Conservation (phyloP, 1,284 basidiomycete genomes). For the Ustilago sp. region DNA sequence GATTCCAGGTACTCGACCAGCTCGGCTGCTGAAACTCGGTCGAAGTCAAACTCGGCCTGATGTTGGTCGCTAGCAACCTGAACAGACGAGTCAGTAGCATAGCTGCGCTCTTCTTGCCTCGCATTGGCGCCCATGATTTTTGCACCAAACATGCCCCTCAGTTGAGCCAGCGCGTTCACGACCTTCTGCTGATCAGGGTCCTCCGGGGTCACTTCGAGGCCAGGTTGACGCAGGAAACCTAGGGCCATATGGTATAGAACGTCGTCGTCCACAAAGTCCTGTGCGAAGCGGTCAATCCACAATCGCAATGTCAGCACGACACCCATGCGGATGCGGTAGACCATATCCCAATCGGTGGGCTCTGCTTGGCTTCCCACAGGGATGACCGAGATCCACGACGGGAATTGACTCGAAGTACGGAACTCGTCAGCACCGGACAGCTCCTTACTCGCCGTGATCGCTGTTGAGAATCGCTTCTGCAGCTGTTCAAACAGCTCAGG, state of each 20-base stretch:
- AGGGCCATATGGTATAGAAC: constrained; percentile 55
- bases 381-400: constrained; percentile 58
- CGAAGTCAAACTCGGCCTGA: constrained; percentile 55
- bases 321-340: constrained; percentile 58
- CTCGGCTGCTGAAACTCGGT: constrained; percentile 42
- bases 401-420: constrained; percentile 60
- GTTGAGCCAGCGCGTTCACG: constrained; percentile 42
- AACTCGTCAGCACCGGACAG: constrained; percentile 51
- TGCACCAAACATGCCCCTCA: constrained; percentile 38
- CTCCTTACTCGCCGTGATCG: constrained; percentile 64
- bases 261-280: constrained; percentile 64
- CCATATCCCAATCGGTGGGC: constrained; percentile 61
- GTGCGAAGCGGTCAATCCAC: constrained; percentile 62
- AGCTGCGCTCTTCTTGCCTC: constrained; percentile 40
- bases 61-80: constrained; percentile 19
- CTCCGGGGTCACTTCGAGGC: constrained; percentile 36
- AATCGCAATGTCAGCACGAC: constrained; percentile 53
- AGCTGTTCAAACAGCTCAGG: constrained; percentile 64
- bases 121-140: constrained; percentile 57
- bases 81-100: constrained; percentile 24
- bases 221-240: constrained; percentile 50
- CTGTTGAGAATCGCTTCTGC: constrained; percentile 59
- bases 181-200: constrained; percentile 54
- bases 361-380: constrained; percentile 46
- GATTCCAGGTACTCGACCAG: constrained; percentile 65